Conservation (phyloP, 176 grass and related monocot species). For the Oryza nivara region DNA sequence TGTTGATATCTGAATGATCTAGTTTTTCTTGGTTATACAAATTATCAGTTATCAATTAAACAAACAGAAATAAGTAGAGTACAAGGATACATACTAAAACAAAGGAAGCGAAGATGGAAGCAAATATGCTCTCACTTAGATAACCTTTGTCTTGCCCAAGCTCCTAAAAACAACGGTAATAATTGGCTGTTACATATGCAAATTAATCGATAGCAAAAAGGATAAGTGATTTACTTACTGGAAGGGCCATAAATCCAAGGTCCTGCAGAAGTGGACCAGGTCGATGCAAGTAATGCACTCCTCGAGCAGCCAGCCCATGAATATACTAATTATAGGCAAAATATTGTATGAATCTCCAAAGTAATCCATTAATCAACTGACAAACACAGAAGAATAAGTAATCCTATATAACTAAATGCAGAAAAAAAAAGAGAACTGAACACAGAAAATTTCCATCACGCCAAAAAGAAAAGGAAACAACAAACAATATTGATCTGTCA, state of each 20-base stretch:
- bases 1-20: background rate
- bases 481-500: conserved; percentile 14
- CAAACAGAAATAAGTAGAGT: conserved; percentile 1
- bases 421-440: background rate
- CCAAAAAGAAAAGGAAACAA: conserved; percentile 17
- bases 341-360: conserved; percentile 54
- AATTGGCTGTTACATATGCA: conserved; percentile 20
- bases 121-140: conserved; percentile 82
- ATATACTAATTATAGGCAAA: conserved; percentile 79
- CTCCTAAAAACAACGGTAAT: conserved; percentile 55
- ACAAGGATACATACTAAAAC: conserved; percentile 60
- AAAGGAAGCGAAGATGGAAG: conserved; percentile 84
- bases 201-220: conserved; percentile 5
- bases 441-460: background rate
- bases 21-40: conserved; percentile 14
- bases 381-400: conserved; percentile 40
- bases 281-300: conserved; percentile 96
- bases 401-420: conserved; percentile 30
- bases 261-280: conserved; percentile 91
- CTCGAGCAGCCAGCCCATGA: conserved; percentile 93
- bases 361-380: conserved; percentile 52
- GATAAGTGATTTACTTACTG: conserved; percentile 66
- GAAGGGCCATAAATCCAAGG: conserved; percentile 93
- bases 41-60: conserved; percentile 12
- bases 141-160: conserved; percentile 81